A percentile compares a stretch with the other conserved stretches of the same genome.
phyloP scores from a whole-genome alignment of 192 early-diverging fungal genomes.

The Backusella liffmaniae region DNA sequence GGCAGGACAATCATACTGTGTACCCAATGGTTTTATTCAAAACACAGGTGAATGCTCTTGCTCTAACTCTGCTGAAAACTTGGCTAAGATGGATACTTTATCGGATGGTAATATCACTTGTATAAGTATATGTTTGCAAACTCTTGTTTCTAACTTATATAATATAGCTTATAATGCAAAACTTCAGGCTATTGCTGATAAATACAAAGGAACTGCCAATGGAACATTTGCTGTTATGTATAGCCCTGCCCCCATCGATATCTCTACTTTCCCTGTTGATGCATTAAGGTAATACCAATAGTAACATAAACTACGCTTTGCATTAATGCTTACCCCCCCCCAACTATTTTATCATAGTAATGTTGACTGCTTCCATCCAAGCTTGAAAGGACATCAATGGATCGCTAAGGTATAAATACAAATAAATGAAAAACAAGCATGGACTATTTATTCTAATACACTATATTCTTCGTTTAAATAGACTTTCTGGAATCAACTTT shows the following conservation, averaged over 20 bases:
- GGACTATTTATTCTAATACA: not conserved
- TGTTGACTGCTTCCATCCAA: slow-evolving; percentile 27
- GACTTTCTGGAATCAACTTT: slow-evolving; percentile 25
- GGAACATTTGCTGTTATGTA: slow-evolving; percentile 21
- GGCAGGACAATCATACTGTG: slow-evolving; percentile 13
- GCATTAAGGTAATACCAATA: slow-evolving; percentile 3
- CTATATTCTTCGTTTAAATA: not conserved
- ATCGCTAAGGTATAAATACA: slow-evolving; percentile 16
- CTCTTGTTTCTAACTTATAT: not conserved
- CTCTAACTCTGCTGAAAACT: not conserved
- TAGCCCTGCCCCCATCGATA: slow-evolving; percentile 8
- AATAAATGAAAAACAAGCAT: not conserved
- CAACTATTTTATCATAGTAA: slow-evolving; percentile 1
- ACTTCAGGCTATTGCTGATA: slow-evolving; percentile 12
- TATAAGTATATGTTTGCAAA: not conserved
- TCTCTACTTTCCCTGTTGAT: slow-evolving; percentile 10
- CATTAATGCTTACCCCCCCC: not conserved
- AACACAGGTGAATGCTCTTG: slow-evolving; percentile 18
- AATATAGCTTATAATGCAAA: slow-evolving; percentile 12
- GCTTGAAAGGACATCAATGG: slow-evolving; percentile 22
- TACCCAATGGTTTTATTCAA: not conserved
- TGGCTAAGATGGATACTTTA: slow-evolving; percentile 18
- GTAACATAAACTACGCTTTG: not conserved
- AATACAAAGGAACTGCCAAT: slow-evolving; percentile 11
- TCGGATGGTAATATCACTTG: slow-evolving; percentile 8